These are phyloP conservation scores for Penicillium coprophilum DNA, from an alignment of 495 filamentous ascomycete genomes.

Conservation along the genomic window DNA sequence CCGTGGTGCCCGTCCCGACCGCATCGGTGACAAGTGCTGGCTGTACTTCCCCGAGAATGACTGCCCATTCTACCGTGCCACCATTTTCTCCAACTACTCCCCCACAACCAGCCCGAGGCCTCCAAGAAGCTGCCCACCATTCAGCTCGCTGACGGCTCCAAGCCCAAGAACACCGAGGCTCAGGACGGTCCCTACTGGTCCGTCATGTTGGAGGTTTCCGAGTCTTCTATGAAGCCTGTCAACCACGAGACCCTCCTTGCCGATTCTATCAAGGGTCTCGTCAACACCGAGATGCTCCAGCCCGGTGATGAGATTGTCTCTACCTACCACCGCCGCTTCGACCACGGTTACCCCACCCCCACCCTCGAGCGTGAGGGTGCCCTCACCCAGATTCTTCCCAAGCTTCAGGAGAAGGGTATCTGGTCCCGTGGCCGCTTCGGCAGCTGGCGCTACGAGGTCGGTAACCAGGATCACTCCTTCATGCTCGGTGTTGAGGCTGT, in stretches of 20 bases:
- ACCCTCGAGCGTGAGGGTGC: slow-evolving; percentile 93
- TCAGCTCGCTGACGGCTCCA: slow-evolving; percentile 80
- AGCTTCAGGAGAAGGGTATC: slow-evolving; percentile 87
- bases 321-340: slow-evolving; percentile 97
- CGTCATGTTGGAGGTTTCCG: slow-evolving; percentile 98
- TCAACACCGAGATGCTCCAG: slow-evolving; percentile 96
- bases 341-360: slow-evolving; percentile 98
- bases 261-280: slow-evolving; percentile 91
- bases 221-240: slow-evolving; percentile 93
- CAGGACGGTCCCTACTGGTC: slow-evolving; percentile 97
- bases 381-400: slow-evolving; percentile 87
- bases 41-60: slow-evolving; percentile 99
- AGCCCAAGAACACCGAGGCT: slow-evolving; percentile 63
- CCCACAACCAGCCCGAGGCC: slow-evolving; percentile 88
- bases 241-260: slow-evolving; percentile 76
- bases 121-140: slow-evolving; percentile 83
- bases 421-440: slow-evolving; percentile 96
- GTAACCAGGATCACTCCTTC: slow-evolving; percentile 98
- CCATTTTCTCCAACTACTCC: slow-evolving; percentile 99
- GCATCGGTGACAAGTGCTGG: slow-evolving; percentile 99
- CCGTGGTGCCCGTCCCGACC: slow-evolving; percentile 86
- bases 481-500: slow-evolving; percentile 98
- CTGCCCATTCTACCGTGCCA: slow-evolving; percentile 99
- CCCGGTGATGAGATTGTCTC: slow-evolving; percentile 92
- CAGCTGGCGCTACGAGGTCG: slow-evolving; percentile 96